These are phyloP conservation scores for Cercophora samala DNA, from an alignment of 495 filamentous ascomycete species.

Conservation along the genomic window DNA sequence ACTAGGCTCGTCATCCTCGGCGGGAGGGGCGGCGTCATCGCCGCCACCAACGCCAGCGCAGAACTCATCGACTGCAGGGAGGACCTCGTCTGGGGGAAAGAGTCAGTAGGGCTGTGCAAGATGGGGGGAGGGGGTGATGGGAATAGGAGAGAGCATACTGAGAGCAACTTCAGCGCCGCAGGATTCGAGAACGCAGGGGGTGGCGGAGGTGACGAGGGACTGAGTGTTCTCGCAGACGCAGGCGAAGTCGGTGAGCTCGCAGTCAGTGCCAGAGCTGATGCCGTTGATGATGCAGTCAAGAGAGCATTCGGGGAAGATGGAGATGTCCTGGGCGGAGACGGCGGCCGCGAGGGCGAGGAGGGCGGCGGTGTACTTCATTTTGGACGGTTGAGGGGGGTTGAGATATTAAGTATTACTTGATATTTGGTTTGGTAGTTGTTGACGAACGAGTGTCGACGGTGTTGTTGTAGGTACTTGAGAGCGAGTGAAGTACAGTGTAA, in stretches of 20 bases:
- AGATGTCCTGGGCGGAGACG: constrained; percentile 38
- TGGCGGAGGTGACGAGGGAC: constrained; percentile 32
- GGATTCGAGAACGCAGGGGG: constrained; percentile 35
- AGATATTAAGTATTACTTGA: neutral
- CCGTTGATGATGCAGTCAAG: constrained; percentile 37
- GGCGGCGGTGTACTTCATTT: constrained; percentile 42
- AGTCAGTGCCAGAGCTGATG: constrained; percentile 35
- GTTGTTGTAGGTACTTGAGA: neutral
- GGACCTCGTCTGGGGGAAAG: constrained; percentile 30
- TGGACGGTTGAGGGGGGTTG: constrained; percentile 22
- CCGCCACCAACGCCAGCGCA: constrained; percentile 31
- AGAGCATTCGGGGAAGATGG: constrained; percentile 41
- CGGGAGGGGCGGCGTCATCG: constrained; percentile 5
- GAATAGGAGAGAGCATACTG: constrained; percentile 19
- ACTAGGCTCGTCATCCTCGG: constrained; percentile 7
- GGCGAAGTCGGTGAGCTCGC: constrained; percentile 36
- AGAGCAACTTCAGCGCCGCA: constrained; percentile 37
- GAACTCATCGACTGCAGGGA: constrained; percentile 38
- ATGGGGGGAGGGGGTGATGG: constrained; percentile 6
- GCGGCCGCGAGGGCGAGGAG: constrained; percentile 36
- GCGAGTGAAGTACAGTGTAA: neutral
- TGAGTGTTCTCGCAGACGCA: constrained; percentile 45
- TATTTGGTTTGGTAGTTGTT: neutral
- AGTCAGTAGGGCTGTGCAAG: too few relatives aligned
- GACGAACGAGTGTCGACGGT: neutral